Evolutionary conservation across 805 yeast genomes (phyloP), one percentile per base, ranked within the genome.

Genomic region (Candida endomychidarum): DNA sequence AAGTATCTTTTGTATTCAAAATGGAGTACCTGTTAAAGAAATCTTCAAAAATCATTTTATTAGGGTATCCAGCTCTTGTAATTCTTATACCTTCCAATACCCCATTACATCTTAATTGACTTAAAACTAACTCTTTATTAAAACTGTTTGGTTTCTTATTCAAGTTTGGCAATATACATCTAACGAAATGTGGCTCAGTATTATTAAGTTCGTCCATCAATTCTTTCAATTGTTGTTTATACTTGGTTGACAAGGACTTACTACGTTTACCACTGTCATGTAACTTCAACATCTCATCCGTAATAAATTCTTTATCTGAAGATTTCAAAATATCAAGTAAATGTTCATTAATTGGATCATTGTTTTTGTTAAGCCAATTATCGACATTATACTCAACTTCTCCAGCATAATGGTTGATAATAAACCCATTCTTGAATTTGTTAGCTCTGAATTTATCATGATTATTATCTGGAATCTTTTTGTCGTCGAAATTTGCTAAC

Each of bases 11-110:
- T 11, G 72, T 65, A 6, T 80, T 72, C 18, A 93, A 65, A n/a
- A 90, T 76, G 21, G 77, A 76, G 58, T 93, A 93, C 39, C 96
- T 74, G 26, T 69, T 72, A 37, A 75, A 78, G 63, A 93, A 93
- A 34, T 87, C 91, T 32, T 81, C 77, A 60, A 90, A 91, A 20
- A 81, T 78, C 56, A 91, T 79, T 49, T 96, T 77, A 61, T 93
- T 93, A 4, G 99, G 99, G 60, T 84, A 93, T 2, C 99, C 99
- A 7, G 96, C 88, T 48, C 99, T 77, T 0, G 98, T 96, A 44
- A 93, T 93, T 61, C 99, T 76, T 21, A 93, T 93, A 46, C 99
- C 99, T 70, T 93, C 99, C 37, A 93, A 66, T 11, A 93, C 99
- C 75, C 99, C 99, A 56, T 93, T 93, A 56, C 98, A 93, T 47